These are phyloP conservation scores for Penicillium sp. DNA, from an alignment of 2,329 filamentous ascomycete species.

Conservation along the genomic window DNA sequence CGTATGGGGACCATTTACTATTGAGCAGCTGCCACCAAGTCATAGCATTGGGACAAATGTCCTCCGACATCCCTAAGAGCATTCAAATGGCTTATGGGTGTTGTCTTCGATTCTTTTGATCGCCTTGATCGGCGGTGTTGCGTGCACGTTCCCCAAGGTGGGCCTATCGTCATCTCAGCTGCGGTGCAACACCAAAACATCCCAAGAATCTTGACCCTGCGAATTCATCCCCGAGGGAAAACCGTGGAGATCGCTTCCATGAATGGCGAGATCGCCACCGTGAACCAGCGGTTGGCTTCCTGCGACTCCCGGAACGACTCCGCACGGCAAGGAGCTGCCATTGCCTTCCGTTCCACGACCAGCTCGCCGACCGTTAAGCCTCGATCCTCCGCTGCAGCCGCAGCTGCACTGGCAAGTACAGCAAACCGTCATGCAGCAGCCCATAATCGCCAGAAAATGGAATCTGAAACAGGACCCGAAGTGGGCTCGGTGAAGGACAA, in stretches of 20 bases:
- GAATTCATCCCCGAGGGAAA: slow-evolving; percentile 22
- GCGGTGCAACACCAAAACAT: slow-evolving; percentile 1
- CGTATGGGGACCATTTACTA: no score
- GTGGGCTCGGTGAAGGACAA: slow-evolving; percentile 37
- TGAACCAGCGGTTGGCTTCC: slow-evolving; percentile 27
- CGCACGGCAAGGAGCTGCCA: slow-evolving; percentile 35
- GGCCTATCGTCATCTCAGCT: slow-evolving; percentile 2
- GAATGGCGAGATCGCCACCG: slow-evolving; percentile 30
- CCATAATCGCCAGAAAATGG: slow-evolving; percentile 13
- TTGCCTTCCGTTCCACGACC: slow-evolving; percentile 31
- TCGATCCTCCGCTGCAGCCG: slow-evolving; percentile 15
- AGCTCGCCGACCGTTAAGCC: slow-evolving; percentile 12
- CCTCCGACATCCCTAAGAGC: no score
- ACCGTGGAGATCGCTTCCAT: slow-evolving; percentile 19
- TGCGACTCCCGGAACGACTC: slow-evolving; percentile 21
- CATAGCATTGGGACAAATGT: no score
- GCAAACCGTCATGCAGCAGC: slow-evolving; percentile 14
- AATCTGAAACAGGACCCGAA: slow-evolving; percentile 26
- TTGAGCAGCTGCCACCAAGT: no score
- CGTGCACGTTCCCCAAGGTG: no score
- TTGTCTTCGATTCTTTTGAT: background rate
- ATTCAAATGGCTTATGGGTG: background rate
- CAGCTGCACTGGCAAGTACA: slow-evolving; percentile 19
- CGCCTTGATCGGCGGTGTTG: background rate
- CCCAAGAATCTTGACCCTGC: background rate